Evolutionary conservation across 805 yeast genomes (phyloP), one percentile per base, ranked within the genome.

Genomic region (Pichia nanzhaoensis): DNA sequence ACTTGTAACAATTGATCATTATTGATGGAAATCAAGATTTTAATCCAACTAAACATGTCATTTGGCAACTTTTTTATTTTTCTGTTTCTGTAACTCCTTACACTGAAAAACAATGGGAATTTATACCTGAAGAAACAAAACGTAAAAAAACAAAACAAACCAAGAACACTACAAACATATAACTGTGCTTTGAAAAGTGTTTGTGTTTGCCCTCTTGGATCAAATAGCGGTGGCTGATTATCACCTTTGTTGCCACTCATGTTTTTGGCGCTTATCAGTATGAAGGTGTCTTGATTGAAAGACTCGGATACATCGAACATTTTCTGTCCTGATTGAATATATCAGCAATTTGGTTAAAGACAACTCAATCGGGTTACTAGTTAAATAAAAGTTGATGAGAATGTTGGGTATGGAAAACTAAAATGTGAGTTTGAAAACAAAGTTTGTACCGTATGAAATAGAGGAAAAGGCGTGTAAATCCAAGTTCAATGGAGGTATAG

Each of bases 161-260:
- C 83, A n/a, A 72, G 56, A 39, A 67, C 55, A 2, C 71, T 55
- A 48, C 81, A 77, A 34, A 78, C 64, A 46, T 66, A 63, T 40
- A 78, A 60, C 55, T 78, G 84, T 13, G 78, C 74, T 39, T 68
- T 69, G 59, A 78, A 78, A 41, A 78, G 78, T n/a, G 80, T 68
- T 57, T 75, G 81, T 35, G 74, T 67, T 34, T 64, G 67, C 8
- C 55, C 53, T 22, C 64, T 50, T 2, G 73, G 73, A 51, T 73
- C 74, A 44, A 67, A 64, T 20, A 66, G 63, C 18, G 73, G 71
- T 5, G 71, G 65, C 28, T 64, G 61, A 35, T 64, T 66, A 22
- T 41, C 44, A 34, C 30, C 28, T 7, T 30, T 27, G 4, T 32
- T 33, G 2, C 37, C 32, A 3, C 17, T 9, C 9, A n/a, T n/a